These are phyloP conservation scores for Blepharisma undulans DNA, from an alignment of 169 alveolate species.

Conservation along the genomic window DNA sequence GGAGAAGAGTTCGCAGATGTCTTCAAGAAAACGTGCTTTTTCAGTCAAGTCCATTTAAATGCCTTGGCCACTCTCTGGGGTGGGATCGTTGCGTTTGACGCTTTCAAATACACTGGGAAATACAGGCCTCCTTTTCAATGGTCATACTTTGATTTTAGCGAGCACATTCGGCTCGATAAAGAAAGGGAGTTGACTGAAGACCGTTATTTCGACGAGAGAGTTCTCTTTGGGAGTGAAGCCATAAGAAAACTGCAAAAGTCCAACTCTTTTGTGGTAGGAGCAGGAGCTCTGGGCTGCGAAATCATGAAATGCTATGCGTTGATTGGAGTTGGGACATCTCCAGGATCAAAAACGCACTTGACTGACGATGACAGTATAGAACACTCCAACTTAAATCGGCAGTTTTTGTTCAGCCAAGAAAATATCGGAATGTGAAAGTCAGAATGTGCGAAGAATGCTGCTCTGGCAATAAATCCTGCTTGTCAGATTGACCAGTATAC, in stretches of 20 bases:
- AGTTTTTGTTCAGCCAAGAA: slow-evolving; percentile 94
- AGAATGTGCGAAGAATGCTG: slow-evolving; percentile 82
- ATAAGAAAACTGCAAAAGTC: slow-evolving; percentile 75
- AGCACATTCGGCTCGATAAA: slow-evolving; percentile 23
- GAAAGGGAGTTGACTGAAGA: slow-evolving; percentile 65
- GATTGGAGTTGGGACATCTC: slow-evolving; percentile 94
- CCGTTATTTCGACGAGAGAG: slow-evolving; percentile 92
- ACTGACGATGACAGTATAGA: slow-evolving; percentile 98
- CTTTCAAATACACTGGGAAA: slow-evolving; percentile 97
- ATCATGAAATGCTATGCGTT: slow-evolving; percentile 95
- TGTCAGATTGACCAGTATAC: slow-evolving; percentile 76
- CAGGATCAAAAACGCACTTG: slow-evolving; percentile 87
- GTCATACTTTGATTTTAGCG: slow-evolving; percentile 94
- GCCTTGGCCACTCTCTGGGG: slow-evolving; percentile 97
- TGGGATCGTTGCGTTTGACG: slow-evolving; percentile 97
- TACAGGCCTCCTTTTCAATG: slow-evolving; percentile 96
- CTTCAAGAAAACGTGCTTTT: slow-evolving; percentile 80
- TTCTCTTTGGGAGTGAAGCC: slow-evolving; percentile 87
- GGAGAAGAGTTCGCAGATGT: slow-evolving; percentile 87
- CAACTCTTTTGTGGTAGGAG: slow-evolving; percentile 90
- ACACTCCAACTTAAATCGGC: slow-evolving; percentile 96
- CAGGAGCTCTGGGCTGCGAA: slow-evolving; percentile 99
- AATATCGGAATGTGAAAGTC: slow-evolving; percentile 79
- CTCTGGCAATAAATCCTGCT: slow-evolving; percentile 87
- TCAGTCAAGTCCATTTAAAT: slow-evolving; percentile 85